These are phyloP conservation scores for Microcos paniculata DNA, from an alignment of 345 rosid species.

Conservation along the genomic window DNA sequence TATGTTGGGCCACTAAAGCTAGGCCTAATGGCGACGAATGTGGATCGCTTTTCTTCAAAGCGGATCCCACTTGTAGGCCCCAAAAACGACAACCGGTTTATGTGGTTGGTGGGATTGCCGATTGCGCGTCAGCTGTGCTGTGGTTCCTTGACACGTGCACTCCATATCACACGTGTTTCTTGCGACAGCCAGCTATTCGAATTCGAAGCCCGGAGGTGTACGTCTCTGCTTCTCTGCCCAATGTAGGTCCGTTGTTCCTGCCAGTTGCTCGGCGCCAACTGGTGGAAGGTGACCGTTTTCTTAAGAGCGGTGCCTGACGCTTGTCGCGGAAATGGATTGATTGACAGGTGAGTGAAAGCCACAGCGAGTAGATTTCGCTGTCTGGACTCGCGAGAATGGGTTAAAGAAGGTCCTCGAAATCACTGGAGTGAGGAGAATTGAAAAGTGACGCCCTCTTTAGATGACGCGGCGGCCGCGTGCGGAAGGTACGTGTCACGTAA, in stretches of 20 bases:
- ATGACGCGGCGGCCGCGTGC: neutral
- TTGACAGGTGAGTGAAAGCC: neutral
- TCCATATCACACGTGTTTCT: neutral
- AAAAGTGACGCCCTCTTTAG: neutral
- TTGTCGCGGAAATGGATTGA: neutral
- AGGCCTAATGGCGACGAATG: no score
- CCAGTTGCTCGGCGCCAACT: neutral
- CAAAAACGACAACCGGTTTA: neutral
- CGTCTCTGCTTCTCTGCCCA: neutral
- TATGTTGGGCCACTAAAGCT: no score
- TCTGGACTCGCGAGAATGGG: neutral
- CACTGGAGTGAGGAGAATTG: neutral
- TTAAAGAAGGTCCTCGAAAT: neutral
- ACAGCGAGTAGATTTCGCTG: neutral
- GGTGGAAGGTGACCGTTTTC: neutral
- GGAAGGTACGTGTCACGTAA: neutral
- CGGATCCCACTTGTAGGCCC: neutral
- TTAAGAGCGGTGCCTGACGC: neutral
- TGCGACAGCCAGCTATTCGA: neutral
- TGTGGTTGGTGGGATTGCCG: slow-evolving; percentile 5
- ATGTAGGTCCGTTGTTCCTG: neutral
- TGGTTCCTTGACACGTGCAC: neutral
- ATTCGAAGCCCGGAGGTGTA: neutral
- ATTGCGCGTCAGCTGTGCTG: neutral
- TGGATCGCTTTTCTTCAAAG: no score